Evolutionary conservation across 768 basidiomycete species (phyloP), one percentile per base, ranked within the genome.

Genomic region (Suillus clintonianus): DNA sequence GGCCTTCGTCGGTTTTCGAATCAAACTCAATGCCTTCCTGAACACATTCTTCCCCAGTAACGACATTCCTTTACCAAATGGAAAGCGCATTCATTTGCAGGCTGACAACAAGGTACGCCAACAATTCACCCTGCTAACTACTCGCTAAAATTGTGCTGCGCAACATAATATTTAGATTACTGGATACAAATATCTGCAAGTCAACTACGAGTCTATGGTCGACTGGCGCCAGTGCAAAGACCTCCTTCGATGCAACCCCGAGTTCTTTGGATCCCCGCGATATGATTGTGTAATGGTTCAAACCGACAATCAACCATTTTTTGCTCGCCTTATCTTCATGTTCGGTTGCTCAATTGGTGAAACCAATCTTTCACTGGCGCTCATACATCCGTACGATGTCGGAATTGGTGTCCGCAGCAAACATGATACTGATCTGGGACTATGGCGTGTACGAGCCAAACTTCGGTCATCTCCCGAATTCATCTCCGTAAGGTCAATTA

Each of bases 241-340:
- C 61, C 68, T 71, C 50, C 64, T 79, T 8, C 64, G 69, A 11
- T 74, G 72, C 60, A 76, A 71, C 58, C 73, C 74, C 19, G 59
- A 62, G 1, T 80, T 78, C 62, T 69, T 74, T 56, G 53, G 68
- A 11, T 45, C 60, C 1, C 70, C 73, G 13, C 70, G 67, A 1
- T 76, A 72, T 63, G 73, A 75, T 60, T 73, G 34, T 64, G 71
- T 78, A 6, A 64, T 79, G 32, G 48, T 76, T 42, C 32, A 76
- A 14, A 67, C 67, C 1, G 14, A 57, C 4, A 58, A 37, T 14
- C n/a, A 59, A 19, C 60, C 63, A 27, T 56, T 56, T 30, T 73
- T 76, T 66, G 71, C 60, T 10, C 58, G 62, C 43, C 64, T 72
- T 4, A n/a, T 68, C 11, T 64, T 66, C 37, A 22, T 75, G 8